Evolutionary conservation across 1,284 basidiomycete genomes (phyloP), one percentile per base, ranked within the genome.

Genomic region (Hortiboletus rubellus): DNA sequence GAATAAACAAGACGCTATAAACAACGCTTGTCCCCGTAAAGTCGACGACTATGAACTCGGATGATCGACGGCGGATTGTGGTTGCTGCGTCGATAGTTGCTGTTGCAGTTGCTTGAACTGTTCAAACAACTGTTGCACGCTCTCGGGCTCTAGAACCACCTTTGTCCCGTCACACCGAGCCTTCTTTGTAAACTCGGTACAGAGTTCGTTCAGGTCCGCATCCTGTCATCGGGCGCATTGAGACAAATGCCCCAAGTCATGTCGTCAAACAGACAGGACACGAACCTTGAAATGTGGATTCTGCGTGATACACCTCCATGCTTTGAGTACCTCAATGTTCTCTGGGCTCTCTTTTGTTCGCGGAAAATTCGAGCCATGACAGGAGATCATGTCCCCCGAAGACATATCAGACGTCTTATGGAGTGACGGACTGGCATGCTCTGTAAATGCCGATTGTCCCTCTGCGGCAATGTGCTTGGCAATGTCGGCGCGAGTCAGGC

Each of bases 141-240:
- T 82, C 64, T 81, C 77, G 15, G 87, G 87, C 66, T 91, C 87
- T 50, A 91, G 74, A 22, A 91, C 89, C 43, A 91, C 86, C 74
- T 89, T 89, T 34, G 83, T 84, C 34, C 91, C 90, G 61, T 92
- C 89, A 66, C 90, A 92, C 50, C 83, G 79, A 47, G 91, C 90
- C 74, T 92, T 92, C 66, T 74, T 80, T 44, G 88, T 82, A 66
- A 92, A 91, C 71, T 91, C 87, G 10, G 82, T 69, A 66, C 90
- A 92, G 18, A 92, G 76, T 50, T 86, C 79, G 62, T 87, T 89
- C 60, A 92, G 84, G 65, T 92, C 90, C 41, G 82, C 76, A 62
- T 90, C 87, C 87, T 91, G 62, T 46, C 24, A 27, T 45, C 30
- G 3, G 8, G 49, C 7, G 9, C 43, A 27, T 43, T 52, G 7